Conservation (phyloP, 1,139 yeast genomes). For the Martiniozyma asiatica region DNA sequence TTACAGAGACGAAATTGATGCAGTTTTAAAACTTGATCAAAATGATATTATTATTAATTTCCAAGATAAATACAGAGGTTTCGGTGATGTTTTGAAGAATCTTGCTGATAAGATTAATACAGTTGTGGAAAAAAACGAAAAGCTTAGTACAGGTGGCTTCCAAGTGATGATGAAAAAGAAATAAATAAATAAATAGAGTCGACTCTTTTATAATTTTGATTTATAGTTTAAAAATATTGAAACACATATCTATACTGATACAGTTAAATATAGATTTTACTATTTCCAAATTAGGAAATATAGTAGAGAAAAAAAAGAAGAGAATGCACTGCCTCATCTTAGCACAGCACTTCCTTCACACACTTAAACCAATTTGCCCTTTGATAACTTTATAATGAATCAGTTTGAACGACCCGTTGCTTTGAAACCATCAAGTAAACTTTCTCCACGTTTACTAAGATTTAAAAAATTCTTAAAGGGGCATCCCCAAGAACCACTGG, state of each 20-base stretch:
- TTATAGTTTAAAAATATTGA: too few species aligned
- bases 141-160: slow-evolving; percentile 68
- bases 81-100: slow-evolving; percentile 81
- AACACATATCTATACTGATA: too few species aligned
- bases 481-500: too few species aligned
- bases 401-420: too few species aligned
- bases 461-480: too few species aligned
- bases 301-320: slow-evolving; percentile 5
- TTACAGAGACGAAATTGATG: slow-evolving; percentile 64
- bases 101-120: slow-evolving; percentile 80
- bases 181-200: slow-evolving; percentile 3
- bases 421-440: too few species aligned
- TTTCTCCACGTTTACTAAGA: too few species aligned
- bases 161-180: slow-evolving; percentile 22
- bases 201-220: slow-evolving; percentile 2
- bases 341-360: too few species aligned
- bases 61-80: slow-evolving; percentile 60
- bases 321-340: too few species aligned
- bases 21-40: slow-evolving; percentile 47
- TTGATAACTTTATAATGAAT: too few species aligned
- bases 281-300: not conserved
- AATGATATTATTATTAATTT: slow-evolving; percentile 55
- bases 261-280: not conserved
- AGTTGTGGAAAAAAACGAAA: slow-evolving; percentile 76
- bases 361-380: too few species aligned